Evolutionary conservation across 2,329 filamentous ascomycete species (phyloP), one percentile per base, ranked within the genome.

Genomic region (Blastomyces silverae): DNA sequence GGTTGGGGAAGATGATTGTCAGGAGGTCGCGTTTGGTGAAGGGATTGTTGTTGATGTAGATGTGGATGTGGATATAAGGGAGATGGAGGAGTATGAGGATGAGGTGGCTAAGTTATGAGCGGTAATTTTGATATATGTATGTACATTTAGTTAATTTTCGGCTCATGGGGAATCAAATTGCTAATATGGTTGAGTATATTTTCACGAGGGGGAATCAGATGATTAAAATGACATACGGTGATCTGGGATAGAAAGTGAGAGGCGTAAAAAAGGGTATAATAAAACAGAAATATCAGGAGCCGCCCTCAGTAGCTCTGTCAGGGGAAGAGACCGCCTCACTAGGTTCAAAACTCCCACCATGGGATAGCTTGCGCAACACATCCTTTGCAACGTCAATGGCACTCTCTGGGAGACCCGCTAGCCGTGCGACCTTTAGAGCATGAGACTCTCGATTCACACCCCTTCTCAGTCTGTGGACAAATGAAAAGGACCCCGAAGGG

Each of bases 401-500:
- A 56, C 82, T 80, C 66, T 87, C 85, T 0, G 92, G 92, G 70
- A 97, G 72, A 1, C 91, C 92, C 6, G 94, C 95, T 69, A 97
- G 79, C 67, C 84, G 84, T 1, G 94, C 94, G n/a, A 99, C 94
- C 73, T 97, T 97, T 66, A 99, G 80, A 22, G 95, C 94, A 78
- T 99, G 94, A 67, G 91, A 95, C 69, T 89, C 82, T 62, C 87
- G 84, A 76, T 97, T 99, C 65, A 96, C 85, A 0, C 94, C 94
- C 74, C 83, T 86, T 64, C 85, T 85, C 76, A 99, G 77, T 69
- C 84, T 89, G 79, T 99, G 92, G 64, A 95, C 83, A 79, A 96
- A 99, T 53, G 89, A 86, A 75, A 97, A 99, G 0, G 74, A 77
- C 0, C 87, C 87, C 0, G 85, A 84, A 0, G 81, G 71, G 61